Evolutionary conservation across 176 grass and related monocot genomes (phyloP), one percentile per base, ranked within the genome.

Genomic region (Oryza nivara): DNA sequence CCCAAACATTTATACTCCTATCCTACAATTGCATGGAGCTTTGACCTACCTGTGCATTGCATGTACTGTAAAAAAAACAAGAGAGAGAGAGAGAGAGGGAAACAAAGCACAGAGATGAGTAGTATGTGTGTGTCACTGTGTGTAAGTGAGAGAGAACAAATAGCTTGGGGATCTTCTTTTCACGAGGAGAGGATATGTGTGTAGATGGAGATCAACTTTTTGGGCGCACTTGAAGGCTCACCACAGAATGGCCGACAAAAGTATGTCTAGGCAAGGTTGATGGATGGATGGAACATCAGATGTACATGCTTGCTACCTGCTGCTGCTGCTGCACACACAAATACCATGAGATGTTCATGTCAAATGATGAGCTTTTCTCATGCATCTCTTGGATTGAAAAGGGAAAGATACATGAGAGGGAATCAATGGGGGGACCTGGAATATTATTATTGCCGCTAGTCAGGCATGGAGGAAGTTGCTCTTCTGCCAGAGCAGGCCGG

Each of bases 221-320:
- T 80, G 89, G 77, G 89, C 76, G 81, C 89, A 91, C 89, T 79
- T 79, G 89, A 69, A n/a, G 52, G 35, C 36, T 15, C 10, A 12
- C 6, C 10, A 12, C 6, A 23, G 34, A 68, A 87, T 91, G 89
- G 85, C 85, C 85, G 89, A 91, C 89, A 91, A 22, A 91, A 91
- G 84, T 76, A 87, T 67, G 89, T 87, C 36, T 84, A 65, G 81
- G 85, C 76, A 76, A 80, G 65, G 32, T 41, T 64, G 82, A 41
- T 66, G 56, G 89, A 89, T 87, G 70, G 85, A 84, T 70, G 65
- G 71, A 84, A 72, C 70, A 68, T 72, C 70, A 69, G 84, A 90
- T 90, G 71, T 47, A 73, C 52, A 58, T 58, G 52, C 52, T 58
- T 58, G 17, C 58, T n/a, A 22, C 16, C n/a, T 10, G 40, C 40